A percentile compares a stretch with the other conserved stretches of the same genome.
Conservation (phyloP, 2,329 filamentous ascomycete species). For the Rhinocladiella similis region DNA sequence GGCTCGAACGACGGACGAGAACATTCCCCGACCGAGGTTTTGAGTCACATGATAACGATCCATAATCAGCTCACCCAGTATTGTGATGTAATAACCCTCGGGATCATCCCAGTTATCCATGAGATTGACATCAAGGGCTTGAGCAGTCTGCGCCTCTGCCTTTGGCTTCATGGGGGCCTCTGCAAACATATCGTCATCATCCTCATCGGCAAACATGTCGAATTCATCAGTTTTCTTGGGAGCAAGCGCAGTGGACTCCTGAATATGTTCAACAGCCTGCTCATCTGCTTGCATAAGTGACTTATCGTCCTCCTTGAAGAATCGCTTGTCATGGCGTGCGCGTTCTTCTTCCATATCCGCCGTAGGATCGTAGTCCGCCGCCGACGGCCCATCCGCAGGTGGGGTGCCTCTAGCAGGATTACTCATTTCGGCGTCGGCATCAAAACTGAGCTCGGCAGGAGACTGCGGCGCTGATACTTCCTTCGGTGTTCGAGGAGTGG, state of each 20-base stretch:
- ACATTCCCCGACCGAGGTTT: constrained; percentile 89
- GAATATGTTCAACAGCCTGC: constrained; percentile 48
- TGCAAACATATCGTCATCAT: constrained; percentile 89
- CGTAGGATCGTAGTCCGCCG: constrained; percentile 88
- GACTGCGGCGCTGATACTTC: constrained; percentile 52
- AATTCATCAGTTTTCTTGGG: constrained; percentile 54
- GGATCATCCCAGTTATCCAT: constrained; percentile 92
- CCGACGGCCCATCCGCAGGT: constrained; percentile 71
- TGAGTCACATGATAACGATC: constrained; percentile 86
- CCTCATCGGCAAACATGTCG: constrained; percentile 63
- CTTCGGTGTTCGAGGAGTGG: constrained; percentile 51
- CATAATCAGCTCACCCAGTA: constrained; percentile 85
- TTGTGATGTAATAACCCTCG: constrained; percentile 95
- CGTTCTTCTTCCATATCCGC: constrained; percentile 85
- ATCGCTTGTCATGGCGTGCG: constrained; percentile 66
- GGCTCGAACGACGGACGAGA: constrained; percentile 91
- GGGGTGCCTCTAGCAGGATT: constrained; percentile 51
- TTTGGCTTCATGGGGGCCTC: constrained; percentile 59
- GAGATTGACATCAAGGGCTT: constrained; percentile 69
- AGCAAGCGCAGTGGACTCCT: constrained; percentile 34
- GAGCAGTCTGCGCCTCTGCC: constrained; percentile 50
- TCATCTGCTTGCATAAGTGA: constrained; percentile 61
- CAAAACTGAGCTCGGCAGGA: constrained; percentile 62
- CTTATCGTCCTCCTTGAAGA: constrained; percentile 57
- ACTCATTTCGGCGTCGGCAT: constrained; percentile 67